Evolutionary conservation across 352 stramenopile species (phyloP).

Genomic region (Phytopythium montanum): DNA sequence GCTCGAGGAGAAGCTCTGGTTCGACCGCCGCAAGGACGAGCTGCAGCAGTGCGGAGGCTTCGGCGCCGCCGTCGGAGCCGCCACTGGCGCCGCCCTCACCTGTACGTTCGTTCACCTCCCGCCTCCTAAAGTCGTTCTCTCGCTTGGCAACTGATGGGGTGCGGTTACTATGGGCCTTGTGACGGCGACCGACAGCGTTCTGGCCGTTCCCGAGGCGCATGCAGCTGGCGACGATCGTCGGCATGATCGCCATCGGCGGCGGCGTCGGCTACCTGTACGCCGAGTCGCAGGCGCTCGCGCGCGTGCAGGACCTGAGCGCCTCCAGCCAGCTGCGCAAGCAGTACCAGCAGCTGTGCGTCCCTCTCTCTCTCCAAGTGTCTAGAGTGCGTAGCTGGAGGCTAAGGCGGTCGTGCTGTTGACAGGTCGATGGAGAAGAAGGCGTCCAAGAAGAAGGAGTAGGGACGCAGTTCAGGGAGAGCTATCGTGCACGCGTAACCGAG

Average conservation of each 20-base stretch:
- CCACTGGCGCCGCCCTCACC: slow-evolving; percentile 46
- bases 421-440: too few relatives aligned
- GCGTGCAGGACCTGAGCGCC: slow-evolving; percentile 74
- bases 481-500: too few relatives aligned
- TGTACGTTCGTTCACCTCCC: slow-evolving; percentile 24
- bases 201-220: slow-evolving; percentile 62
- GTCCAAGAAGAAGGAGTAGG: too few relatives aligned
- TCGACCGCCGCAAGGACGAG: slow-evolving; percentile 62
- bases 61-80: slow-evolving; percentile 47
- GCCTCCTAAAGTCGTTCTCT: background rate
- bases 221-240: slow-evolving; percentile 57
- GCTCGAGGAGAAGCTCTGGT: slow-evolving; percentile 83
- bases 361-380: too few relatives aligned
- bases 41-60: slow-evolving; percentile 64
- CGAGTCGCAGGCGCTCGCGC: slow-evolving; percentile 64
- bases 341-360: slow-evolving; percentile 69
- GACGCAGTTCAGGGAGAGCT: too few relatives aligned
- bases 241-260: slow-evolving; percentile 55
- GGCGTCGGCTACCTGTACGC: slow-evolving; percentile 62
- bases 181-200: slow-evolving; percentile 25
- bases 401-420: too few relatives aligned
- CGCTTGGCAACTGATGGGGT: background rate
- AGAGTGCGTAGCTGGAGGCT: too few relatives aligned
- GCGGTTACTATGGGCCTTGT: background rate
- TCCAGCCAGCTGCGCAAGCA: slow-evolving; percentile 75